These are phyloP conservation scores for Miscanthus lutarioriparius DNA, from an alignment of 176 grass and related monocot genomes.

Conservation along the genomic window DNA sequence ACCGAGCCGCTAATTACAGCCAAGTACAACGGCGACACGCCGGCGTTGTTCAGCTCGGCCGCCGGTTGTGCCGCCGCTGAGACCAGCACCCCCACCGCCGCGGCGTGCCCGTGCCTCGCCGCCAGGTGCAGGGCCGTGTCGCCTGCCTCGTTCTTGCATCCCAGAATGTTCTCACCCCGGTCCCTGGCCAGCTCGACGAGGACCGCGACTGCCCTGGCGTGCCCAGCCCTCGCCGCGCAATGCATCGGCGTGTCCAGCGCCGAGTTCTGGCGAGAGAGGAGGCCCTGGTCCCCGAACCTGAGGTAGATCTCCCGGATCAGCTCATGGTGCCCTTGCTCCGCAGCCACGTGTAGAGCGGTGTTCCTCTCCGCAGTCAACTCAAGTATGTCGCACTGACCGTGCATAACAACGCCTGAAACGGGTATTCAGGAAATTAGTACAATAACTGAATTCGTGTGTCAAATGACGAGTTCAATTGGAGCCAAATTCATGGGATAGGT, in stretches of 20 bases:
- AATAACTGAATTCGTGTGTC: no score
- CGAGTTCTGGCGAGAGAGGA: background rate
- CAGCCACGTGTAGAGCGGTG: background rate
- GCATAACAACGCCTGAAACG: background rate
- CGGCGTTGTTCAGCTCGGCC: background rate
- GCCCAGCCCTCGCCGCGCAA: background rate
- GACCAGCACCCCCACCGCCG: background rate
- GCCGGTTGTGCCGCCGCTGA: background rate
- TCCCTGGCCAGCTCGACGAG: background rate
- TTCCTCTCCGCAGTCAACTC: background rate
- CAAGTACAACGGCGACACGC: constrained; percentile 8
- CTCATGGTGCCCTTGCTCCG: background rate
- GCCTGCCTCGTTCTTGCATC: background rate
- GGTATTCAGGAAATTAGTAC: background rate
- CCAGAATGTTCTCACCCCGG: background rate
- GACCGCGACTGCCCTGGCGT: background rate
- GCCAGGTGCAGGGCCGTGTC: constrained; percentile 22
- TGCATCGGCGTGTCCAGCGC: constrained; percentile 10
- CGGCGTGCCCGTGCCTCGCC: background rate
- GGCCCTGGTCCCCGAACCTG: background rate
- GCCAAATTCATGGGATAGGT: no score
- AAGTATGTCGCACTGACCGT: background rate
- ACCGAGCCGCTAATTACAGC: background rate
- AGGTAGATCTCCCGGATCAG: constrained; percentile 12
- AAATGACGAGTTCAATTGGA: no score